Percentiles rank a stretch among this genome's conserved stretches.
These are phyloP conservation scores for Cystobasidiaceae sp. DNA, from an alignment of 1,284 basidiomycete genomes.

Conservation along the genomic window DNA sequence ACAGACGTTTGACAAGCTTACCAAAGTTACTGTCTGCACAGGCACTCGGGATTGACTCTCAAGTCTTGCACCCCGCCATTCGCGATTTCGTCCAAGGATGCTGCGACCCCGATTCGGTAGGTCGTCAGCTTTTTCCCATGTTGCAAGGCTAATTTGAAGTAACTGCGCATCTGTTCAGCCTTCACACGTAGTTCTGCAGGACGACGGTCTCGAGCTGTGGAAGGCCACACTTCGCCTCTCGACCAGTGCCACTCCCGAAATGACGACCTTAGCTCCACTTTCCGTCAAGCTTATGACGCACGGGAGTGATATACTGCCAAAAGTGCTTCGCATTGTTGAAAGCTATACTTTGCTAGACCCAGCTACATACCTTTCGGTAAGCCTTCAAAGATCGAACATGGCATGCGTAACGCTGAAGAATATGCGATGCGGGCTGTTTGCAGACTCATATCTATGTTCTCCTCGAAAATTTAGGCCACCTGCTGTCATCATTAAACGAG, in stretches of 20 bases:
- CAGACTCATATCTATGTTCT: slow-evolving; percentile 17
- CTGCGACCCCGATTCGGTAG: slow-evolving; percentile 34
- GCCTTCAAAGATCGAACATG: background rate
- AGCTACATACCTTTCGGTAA: background rate
- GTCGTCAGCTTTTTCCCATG: background rate
- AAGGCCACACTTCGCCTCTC: slow-evolving; percentile 32
- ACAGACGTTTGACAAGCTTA: background rate
- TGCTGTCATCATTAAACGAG: slow-evolving; percentile 27
- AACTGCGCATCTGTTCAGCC: slow-evolving; percentile 14
- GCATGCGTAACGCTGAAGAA: background rate
- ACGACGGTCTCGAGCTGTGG: slow-evolving; percentile 42
- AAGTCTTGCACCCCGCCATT: slow-evolving; percentile 31
- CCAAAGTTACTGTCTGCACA: background rate
- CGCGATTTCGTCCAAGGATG: slow-evolving; percentile 36
- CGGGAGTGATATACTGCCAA: slow-evolving; percentile 38
- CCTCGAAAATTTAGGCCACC: slow-evolving; percentile 23
- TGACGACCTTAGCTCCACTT: slow-evolving; percentile 34
- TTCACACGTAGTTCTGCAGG: slow-evolving; percentile 39
- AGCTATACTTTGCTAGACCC: slow-evolving; percentile 38
- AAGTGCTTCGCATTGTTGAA: slow-evolving; percentile 39
- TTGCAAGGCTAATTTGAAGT: background rate
- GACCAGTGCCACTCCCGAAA: slow-evolving; percentile 28
- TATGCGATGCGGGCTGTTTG: no score
- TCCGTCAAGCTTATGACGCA: slow-evolving; percentile 31
- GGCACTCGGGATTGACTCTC: slow-evolving; percentile 35